A percentile compares a stretch with the other conserved stretches of the same genome.
These are phyloP conservation scores for Jamesozyma hellenica DNA, from an alignment of 805 yeast species.

Conservation along the genomic window DNA sequence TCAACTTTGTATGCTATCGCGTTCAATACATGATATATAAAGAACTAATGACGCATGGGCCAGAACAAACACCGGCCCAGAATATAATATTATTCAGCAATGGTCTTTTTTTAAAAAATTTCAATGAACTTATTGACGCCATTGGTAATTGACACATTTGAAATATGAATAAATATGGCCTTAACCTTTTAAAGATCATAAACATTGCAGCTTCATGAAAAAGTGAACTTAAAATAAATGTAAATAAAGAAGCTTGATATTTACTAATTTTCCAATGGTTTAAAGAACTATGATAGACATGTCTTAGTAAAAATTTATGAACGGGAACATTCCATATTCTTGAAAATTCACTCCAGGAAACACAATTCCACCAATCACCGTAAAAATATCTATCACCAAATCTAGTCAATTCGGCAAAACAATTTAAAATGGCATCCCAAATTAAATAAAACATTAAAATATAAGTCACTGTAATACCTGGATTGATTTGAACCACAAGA, in stretches of 20 bases:
- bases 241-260: constrained; percentile 58
- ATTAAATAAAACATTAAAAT: constrained; percentile 75
- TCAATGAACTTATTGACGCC: constrained; percentile 51
- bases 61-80: constrained; percentile 86
- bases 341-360: constrained; percentile 87
- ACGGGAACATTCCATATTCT: constrained; percentile 94
- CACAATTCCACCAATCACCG: constrained; percentile 96
- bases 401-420: constrained; percentile 75
- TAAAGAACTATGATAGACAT: constrained; percentile 86
- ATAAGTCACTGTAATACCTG: constrained; percentile 69
- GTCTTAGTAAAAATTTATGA: constrained; percentile 78
- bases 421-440: constrained; percentile 90
- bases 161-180: constrained; percentile 69
- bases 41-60: constrained; percentile 83
- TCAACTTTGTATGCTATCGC: no score
- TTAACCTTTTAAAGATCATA: constrained; percentile 64
- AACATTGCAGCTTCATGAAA: constrained; percentile 92
- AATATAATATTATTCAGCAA: constrained; percentile 71
- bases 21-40: constrained; percentile 63
- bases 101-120: constrained; percentile 43
- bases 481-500: constrained; percentile 60
- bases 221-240: constrained; percentile 68
- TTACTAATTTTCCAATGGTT: constrained; percentile 62
- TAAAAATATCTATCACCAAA: constrained; percentile 91
- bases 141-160: constrained; percentile 88